Percentiles rank a stretch among this genome's conserved stretches.
Evolutionary conservation across 306 rosid species (phyloP).

Genomic region (Dalbergia oliveri): DNA sequence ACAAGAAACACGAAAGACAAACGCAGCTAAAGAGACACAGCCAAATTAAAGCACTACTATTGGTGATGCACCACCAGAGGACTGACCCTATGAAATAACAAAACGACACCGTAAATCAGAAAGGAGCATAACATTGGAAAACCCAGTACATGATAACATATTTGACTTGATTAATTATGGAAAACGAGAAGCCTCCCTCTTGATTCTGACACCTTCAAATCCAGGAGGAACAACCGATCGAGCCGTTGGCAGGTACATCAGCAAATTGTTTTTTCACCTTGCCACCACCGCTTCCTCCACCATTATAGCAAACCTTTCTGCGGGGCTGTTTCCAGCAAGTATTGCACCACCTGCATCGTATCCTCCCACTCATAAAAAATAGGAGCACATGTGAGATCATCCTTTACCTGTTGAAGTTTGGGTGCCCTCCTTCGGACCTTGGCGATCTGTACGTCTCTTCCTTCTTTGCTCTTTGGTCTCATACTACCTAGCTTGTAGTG

Average conservation of each 20-base stretch:
- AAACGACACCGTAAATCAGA: no score
- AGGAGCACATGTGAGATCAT: not conserved
- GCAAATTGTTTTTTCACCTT: not conserved
- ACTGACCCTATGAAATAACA: no score
- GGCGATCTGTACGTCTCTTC: not conserved
- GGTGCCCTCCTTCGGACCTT: not conserved
- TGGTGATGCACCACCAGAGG: no score
- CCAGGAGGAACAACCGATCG: not conserved
- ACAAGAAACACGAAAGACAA: no score
- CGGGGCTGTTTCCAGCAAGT: not conserved
- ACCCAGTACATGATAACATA: no score
- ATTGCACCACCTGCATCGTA: not conserved
- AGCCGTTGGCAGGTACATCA: not conserved
- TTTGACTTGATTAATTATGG: not conserved
- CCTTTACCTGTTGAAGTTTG: not conserved
- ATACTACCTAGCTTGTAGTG: no score
- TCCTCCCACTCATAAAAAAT: not conserved
- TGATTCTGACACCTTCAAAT: not conserved
- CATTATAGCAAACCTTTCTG: not conserved
- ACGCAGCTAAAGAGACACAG: no score
- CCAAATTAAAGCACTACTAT: no score
- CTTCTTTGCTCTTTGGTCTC: not conserved
- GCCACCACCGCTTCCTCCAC: not conserved
- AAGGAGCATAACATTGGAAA: no score
- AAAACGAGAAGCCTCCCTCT: not conserved